Conservation (phyloP, 257 asterid species). For the Lavandula angustifolia region DNA sequence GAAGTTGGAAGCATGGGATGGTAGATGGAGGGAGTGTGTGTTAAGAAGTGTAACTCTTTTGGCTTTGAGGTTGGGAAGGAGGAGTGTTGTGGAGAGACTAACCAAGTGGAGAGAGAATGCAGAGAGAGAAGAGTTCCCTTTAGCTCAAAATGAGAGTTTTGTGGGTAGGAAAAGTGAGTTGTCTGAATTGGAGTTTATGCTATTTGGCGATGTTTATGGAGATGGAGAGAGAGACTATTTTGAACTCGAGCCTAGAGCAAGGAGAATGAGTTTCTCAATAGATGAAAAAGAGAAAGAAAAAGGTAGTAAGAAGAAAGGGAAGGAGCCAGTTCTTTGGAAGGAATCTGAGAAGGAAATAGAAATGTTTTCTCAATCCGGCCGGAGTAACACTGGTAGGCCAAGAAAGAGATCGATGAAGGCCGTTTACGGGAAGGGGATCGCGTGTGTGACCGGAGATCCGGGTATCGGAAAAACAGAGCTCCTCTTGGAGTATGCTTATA, state of each 20-base stretch:
- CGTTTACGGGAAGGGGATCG: slow-evolving; percentile 80
- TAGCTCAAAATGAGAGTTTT: slow-evolving; percentile 71
- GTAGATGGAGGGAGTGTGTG: slow-evolving; percentile 93
- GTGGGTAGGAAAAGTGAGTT: slow-evolving; percentile 82
- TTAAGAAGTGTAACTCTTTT: slow-evolving; percentile 73
- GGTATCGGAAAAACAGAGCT: slow-evolving; percentile 91
- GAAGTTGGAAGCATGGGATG: slow-evolving; percentile 85
- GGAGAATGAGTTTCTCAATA: slow-evolving; percentile 57
- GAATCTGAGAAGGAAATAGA: slow-evolving; percentile 88
- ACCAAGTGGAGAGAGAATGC: slow-evolving; percentile 82
- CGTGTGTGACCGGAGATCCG: slow-evolving; percentile 76
- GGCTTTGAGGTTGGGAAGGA: slow-evolving; percentile 86
- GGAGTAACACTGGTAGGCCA: slow-evolving; percentile 46
- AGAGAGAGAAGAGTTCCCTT: slow-evolving; percentile 81
- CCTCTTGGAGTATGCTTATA: slow-evolving; percentile 73
- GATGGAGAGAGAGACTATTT: slow-evolving; percentile 68
- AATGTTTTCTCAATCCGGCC: slow-evolving; percentile 52
- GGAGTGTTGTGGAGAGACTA: slow-evolving; percentile 75
- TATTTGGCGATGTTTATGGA: slow-evolving; percentile 75
- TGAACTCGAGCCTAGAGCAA: slow-evolving; percentile 61
- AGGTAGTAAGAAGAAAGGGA: slow-evolving; percentile 58
- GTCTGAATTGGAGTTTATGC: slow-evolving; percentile 77
- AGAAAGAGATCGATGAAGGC: slow-evolving; percentile 60
- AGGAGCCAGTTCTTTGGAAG: slow-evolving; percentile 77
- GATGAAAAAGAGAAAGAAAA: too few relatives aligned